Evolutionary conservation across 2,329 filamentous ascomycete species (phyloP), one percentile per base, ranked within the genome.

Genomic region (Xylariomycetidae sp.): DNA sequence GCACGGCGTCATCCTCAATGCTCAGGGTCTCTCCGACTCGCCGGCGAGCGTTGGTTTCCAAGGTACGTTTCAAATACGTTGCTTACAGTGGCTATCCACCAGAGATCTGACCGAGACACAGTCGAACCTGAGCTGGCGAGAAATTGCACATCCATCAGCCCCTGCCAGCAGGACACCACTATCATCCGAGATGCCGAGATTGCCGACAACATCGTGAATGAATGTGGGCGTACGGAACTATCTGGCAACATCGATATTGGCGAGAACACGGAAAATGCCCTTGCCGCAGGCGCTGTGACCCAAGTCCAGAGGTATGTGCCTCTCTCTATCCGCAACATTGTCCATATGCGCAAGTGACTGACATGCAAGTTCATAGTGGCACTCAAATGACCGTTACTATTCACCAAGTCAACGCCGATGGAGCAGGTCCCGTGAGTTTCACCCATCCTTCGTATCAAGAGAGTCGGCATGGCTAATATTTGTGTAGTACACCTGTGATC

Each of bases 81-180:
- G n/a, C n/a, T n/a, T n/a, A n/a, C n/a, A n/a, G n/a, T n/a, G n/a
- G n/a, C n/a, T n/a, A n/a, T n/a, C n/a, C n/a, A n/a, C n/a, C n/a
- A n/a, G n/a, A n/a, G n/a, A n/a, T n/a, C n/a, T n/a, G n/a, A n/a
- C n/a, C n/a, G n/a, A n/a, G n/a, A n/a, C n/a, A 17, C 39, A 70
- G 69, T 81, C 40, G 67, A 74, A 45, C 57, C 67, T 25, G 58
- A 58, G 36, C 66, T 79, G 45, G 73, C 79, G 17, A 70, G 79
- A 42, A 78, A 81, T 54, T 80, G 78, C 56, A 80, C 75, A 12
- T 62, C 63, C 35, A 77, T 80, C 61, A 77, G 68, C 53, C 78
- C 79, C 14, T 82, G 80, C 64, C 77, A 83, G 50, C 73, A 77
- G 43, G 79, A 83, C 37, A 66, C 76, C 9, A 80, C 77, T 33